Conservation (phyloP, 2,329 filamentous ascomycete species). For the Arthrobotrys sphaeroides region DNA sequence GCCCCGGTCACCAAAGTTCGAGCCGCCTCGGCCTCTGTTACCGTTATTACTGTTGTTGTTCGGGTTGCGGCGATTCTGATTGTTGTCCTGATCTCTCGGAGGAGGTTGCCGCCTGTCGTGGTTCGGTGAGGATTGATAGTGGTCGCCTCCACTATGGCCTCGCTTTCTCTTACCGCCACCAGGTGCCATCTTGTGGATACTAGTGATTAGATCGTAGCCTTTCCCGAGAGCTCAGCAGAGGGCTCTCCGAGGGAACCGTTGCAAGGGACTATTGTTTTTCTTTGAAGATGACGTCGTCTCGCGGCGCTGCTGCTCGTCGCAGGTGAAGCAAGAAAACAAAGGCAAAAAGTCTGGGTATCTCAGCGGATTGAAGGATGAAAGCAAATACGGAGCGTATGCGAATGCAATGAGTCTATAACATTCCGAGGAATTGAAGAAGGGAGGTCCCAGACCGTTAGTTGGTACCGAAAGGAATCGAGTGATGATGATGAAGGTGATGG, state of each 20-base stretch:
- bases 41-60: slow-evolving; percentile 33
- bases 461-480: slow-evolving; percentile 36
- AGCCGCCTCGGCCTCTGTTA: slow-evolving; percentile 37
- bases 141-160: slow-evolving; percentile 36
- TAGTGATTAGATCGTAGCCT: neutral
- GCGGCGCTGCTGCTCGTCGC: slow-evolving; percentile 23
- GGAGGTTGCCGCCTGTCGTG: slow-evolving; percentile 44
- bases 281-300: slow-evolving; percentile 4
- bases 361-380: slow-evolving; percentile 25
- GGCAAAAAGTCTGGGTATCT: slow-evolving; percentile 8
- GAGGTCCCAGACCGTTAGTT: slow-evolving; percentile 54
- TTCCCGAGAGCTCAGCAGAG: neutral
- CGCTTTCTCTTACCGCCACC: slow-evolving; percentile 52
- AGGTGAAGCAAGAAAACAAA: neutral
- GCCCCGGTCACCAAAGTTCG: slow-evolving; percentile 37
- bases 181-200: slow-evolving; percentile 33
- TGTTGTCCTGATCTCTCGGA: slow-evolving; percentile 35
- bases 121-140: slow-evolving; percentile 44
- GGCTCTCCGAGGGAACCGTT: neutral
- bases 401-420: slow-evolving; percentile 42
- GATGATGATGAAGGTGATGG: neutral
- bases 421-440: slow-evolving; percentile 45
- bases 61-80: slow-evolving; percentile 21
- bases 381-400: neutral
- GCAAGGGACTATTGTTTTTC: neutral